Evolutionary conservation across 1,284 basidiomycete species (phyloP).

Genomic region (Puccinia brachypodii): DNA sequence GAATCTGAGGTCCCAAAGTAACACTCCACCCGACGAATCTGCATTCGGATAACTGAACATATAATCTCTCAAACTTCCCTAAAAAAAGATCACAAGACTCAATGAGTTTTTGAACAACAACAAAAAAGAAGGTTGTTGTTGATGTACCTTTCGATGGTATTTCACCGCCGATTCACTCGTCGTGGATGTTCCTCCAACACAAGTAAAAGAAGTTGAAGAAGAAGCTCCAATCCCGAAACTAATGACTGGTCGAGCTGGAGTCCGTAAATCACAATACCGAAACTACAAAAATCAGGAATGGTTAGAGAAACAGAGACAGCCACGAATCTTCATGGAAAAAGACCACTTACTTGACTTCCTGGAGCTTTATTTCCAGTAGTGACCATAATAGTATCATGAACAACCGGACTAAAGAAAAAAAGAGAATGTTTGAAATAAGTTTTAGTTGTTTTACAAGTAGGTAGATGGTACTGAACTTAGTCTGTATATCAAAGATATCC

Average conservation of each 20-base stretch:
- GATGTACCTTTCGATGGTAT: not conserved
- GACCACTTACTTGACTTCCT: not conserved
- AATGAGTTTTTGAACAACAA: no score
- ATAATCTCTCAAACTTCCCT: conserved; percentile 36
- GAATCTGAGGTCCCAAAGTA: conserved; percentile 40
- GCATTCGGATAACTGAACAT: conserved; percentile 38
- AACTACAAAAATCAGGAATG: not conserved
- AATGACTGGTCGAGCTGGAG: conserved; percentile 19
- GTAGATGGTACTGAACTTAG: not conserved
- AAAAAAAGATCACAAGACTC: not conserved
- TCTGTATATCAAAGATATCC: conserved; percentile 20
- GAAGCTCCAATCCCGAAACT: conserved; percentile 19
- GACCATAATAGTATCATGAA: conserved; percentile 6
- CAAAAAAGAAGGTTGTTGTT: not conserved
- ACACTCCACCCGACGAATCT: not conserved
- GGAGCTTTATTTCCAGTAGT: conserved; percentile 34
- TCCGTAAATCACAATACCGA: conserved; percentile 37
- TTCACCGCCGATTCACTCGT: not conserved
- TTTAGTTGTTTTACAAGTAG: not conserved
- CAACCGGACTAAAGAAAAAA: conserved; percentile 1
- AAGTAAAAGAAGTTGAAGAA: no score
- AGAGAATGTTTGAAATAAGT: not conserved
- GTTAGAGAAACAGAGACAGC: not conserved
- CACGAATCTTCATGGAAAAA: not conserved
- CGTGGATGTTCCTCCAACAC: no score